Evolutionary conservation across 257 asterid genomes (phyloP), one percentile per base, ranked within the genome.

Genomic region (Linderniella brevidens): DNA sequence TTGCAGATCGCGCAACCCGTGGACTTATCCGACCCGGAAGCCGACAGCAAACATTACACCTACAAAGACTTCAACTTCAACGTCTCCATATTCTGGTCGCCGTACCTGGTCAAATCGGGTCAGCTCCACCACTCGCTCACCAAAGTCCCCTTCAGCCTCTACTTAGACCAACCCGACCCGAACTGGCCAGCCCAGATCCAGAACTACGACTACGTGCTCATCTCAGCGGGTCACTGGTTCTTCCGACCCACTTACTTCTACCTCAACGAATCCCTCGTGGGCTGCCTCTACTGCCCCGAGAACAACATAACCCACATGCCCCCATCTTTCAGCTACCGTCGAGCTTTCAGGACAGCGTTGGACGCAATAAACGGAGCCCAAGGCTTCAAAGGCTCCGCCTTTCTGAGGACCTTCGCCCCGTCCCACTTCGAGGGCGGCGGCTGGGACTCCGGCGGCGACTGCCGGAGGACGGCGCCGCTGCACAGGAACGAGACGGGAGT

Each of bases 191-290:
- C 48, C 4, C 82, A 78, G 18, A 64, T 61, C 54, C 19, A 63
- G 19, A 61, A 62, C 53, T 63, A 75, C 35, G 90, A 88, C 43
- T 67, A 74, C 18, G 53, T 68, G 4, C 38, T 80, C 8, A 54
- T 74, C 1, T 88, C 82, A 0, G 95, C 85, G 16, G 92, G 93
- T 0, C 68, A 80, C 55, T 88, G 95, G 97, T 88, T 70, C 65
- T 79, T 78, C 49, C 80, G 80, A 56, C 32, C 65, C 1, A 79
- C 85, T 5, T 45, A 77, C 14, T 86, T 75, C 72, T 75, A 69
- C 15, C 85, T 73, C 62, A 79, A 43, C 17, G 11, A 4, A 3
- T 15, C 9, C 8, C 49, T 45, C 13, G 49, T 45, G 29, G 49
- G 48, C 11, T 11, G 45, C 9, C 45, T 40, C n/a, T 11, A 40